Conservation (phyloP, 148 eudicot species). For the Rhododendron ferrugineum region DNA sequence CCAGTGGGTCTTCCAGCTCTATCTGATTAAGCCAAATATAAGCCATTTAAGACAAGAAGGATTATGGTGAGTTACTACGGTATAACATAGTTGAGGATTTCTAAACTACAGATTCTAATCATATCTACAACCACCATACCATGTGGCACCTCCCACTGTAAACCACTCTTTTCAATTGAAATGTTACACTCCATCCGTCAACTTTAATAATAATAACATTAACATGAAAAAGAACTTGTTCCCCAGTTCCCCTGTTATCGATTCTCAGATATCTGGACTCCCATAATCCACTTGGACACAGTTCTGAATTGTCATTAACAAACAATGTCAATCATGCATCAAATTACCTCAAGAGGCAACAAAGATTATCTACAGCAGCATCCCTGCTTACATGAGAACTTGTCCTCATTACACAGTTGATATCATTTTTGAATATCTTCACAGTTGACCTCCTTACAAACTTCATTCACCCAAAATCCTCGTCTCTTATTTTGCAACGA, state of each 20-base stretch:
- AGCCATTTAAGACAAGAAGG: neutral
- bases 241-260: neutral
- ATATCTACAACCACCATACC: neutral
- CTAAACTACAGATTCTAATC: neutral
- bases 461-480: neutral
- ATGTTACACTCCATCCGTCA: too few species aligned
- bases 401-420: too few species aligned
- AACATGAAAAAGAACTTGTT: neutral
- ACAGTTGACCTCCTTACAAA: neutral
- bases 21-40: slow-evolving; percentile 34
- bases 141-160: neutral
- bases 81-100: neutral
- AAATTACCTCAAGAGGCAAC: neutral
- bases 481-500: neutral
- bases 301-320: neutral
- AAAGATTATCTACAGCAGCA: neutral
- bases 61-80: too few species aligned
- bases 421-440: neutral
- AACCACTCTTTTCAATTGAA: neutral
- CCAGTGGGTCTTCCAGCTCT: slow-evolving; percentile 84
- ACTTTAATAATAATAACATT: neutral
- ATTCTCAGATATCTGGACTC: neutral
- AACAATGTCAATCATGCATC: neutral
- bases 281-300: neutral
- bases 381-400: neutral